Evolutionary conservation across 2,329 filamentous ascomycete genomes (phyloP), one percentile per base, ranked within the genome.

Genomic region (Ophiostoma sp.): DNA sequence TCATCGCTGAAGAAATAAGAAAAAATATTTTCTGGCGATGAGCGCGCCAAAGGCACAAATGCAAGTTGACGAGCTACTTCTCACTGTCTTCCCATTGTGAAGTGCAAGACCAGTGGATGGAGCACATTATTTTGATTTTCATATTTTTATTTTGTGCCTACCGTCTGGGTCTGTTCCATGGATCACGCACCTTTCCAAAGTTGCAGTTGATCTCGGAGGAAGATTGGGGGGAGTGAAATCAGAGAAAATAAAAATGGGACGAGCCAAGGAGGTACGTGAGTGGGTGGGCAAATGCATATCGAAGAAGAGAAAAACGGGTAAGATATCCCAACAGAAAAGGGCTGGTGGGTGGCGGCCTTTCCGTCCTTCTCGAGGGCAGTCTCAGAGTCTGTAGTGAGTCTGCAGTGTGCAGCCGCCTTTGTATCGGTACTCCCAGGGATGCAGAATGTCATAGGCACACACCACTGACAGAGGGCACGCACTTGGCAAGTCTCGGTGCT

Each of bases 161-260:
- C 19, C 36, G 11, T 45, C 25, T 63, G 11, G 17, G 22, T 36
- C 19, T 31, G 36, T 69, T 59, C 33, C 48, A 50, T 50, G 39
- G 52, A 28, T 36, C 28, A 50, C 61, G 11, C 39, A 66, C 39
- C 22, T 45, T 28, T 31, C 52, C 25, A 42, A 31, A 28, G 52
- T 69, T 69, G 63, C 71, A 72, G 52, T 72, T 63, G 71, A 72
- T 68, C 70, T 48, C 71, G 11, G 28, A 25, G 68, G 17, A 59
- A n/a, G 36, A 57, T 5, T 33, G 39, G 66, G 31, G 31, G 68
- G 48, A 33, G 66, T 39, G 33, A 42, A n/a, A 42, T 22, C 7
- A 42, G 4, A n/a, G 28, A 31, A 28, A n/a, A 5, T 7, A 6
- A 36, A 12, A 22, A 33, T 33, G 25, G 12, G 25, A 68, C 39